Conservation (phyloP, 2,329 filamentous ascomycete species). For the Apiospora pterosperma region DNA sequence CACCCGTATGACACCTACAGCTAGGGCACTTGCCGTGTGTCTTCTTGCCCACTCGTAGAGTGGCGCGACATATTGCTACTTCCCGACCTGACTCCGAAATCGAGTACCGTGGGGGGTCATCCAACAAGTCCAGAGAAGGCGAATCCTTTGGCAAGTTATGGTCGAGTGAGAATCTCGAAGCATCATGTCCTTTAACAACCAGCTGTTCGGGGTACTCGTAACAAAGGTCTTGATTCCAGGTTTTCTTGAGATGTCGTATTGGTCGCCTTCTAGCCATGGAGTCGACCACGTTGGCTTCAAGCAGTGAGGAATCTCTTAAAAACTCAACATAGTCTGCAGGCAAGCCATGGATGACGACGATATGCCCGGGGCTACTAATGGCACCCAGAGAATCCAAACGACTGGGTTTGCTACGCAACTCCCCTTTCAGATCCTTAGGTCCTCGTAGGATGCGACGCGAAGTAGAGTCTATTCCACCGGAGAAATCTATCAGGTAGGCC, state of each 20-base stretch:
- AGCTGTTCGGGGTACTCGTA: slow-evolving; percentile 26
- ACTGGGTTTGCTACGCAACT: neutral
- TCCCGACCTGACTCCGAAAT: neutral
- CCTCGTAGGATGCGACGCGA: neutral
- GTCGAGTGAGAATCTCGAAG: neutral
- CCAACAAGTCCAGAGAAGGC: neutral
- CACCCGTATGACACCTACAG: fast-evolving
- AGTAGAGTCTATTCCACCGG: neutral
- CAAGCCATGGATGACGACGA: slow-evolving; percentile 22
- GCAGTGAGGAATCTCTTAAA: slow-evolving; percentile 17
- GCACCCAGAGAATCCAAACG: too few relatives aligned
- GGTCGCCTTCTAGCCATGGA: slow-evolving; percentile 24
- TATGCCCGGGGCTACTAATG: neutral
- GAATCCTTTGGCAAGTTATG: neutral
- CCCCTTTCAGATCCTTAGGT: neutral
- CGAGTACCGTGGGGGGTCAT: neutral
- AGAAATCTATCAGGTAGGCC: neutral
- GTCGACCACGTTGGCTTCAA: slow-evolving; percentile 29
- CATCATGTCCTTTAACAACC: too few relatives aligned
- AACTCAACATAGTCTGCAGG: slow-evolving; percentile 17
- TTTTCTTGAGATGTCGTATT: slow-evolving; percentile 17
- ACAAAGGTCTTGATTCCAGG: slow-evolving; percentile 11
- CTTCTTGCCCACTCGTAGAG: neutral
- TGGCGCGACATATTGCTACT: neutral
- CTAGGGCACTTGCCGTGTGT: neutral